Conservation (phyloP, 2,329 filamentous ascomycete species). For the Penicillium sp. region DNA sequence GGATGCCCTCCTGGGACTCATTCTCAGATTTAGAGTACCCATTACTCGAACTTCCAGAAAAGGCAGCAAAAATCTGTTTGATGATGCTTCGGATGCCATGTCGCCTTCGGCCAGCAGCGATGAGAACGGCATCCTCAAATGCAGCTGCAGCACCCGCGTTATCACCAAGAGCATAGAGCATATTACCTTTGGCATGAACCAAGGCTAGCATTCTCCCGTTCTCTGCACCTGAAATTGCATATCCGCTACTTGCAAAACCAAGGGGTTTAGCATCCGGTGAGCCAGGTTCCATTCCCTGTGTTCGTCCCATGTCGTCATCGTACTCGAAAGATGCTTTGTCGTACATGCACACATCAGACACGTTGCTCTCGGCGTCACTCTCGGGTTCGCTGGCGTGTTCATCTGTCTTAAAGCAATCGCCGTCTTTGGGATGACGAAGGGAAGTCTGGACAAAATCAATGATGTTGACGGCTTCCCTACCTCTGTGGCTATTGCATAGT, state of each 20-base stretch:
- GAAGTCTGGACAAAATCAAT: conserved; percentile 81
- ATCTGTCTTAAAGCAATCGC: conserved; percentile 49
- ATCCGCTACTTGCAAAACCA: conserved; percentile 76
- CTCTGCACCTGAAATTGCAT: conserved; percentile 77
- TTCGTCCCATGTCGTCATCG: conserved; percentile 45
- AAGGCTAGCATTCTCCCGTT: conserved; percentile 92
- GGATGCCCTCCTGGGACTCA: conserved; percentile 59
- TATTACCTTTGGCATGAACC: conserved; percentile 96
- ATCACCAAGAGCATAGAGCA: conserved; percentile 88
- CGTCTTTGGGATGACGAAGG: conserved; percentile 56
- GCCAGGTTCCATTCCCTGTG: conserved; percentile 25
- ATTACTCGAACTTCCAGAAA: conserved; percentile 53
- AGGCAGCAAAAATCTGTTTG: conserved; percentile 68
- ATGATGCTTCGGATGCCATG: conserved; percentile 77
- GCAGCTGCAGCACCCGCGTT: conserved; percentile 77
- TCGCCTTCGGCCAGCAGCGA: conserved; percentile 72
- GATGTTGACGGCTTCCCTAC: conserved; percentile 79
- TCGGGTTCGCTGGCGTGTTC: conserved; percentile 62
- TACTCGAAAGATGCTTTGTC: conserved; percentile 60
- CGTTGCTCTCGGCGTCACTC: conserved; percentile 55
- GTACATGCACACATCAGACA: conserved; percentile 54
- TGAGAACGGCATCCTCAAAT: conserved; percentile 92
- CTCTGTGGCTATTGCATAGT: conserved; percentile 76
- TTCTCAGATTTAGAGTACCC: conserved; percentile 39
- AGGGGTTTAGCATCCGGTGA: conserved; percentile 35